A percentile compares a stretch with the other conserved stretches of the same genome.
Conservation (phyloP, 345 rosid species). For the Salix arbutifolia region DNA sequence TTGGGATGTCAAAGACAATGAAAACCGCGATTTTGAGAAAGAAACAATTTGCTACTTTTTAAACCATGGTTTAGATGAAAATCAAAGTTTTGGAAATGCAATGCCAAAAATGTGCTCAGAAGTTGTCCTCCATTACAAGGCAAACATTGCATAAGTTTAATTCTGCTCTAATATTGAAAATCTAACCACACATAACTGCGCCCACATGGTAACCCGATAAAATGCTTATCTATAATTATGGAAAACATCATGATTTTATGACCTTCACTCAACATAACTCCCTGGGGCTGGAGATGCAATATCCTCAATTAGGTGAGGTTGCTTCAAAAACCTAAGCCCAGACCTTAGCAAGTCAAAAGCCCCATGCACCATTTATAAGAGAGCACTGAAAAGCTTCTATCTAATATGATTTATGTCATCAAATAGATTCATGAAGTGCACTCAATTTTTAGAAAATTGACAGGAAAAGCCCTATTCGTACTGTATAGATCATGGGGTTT, state of each 20-base stretch:
- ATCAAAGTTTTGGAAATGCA: not conserved
- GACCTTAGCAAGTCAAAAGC: not conserved
- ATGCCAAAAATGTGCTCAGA: not conserved
- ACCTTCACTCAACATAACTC: conserved; percentile 1
- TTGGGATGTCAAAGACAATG: not conserved
- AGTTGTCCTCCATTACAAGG: not conserved
- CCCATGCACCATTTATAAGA: not conserved
- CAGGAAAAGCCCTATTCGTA: not conserved
- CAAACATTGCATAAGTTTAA: not conserved
- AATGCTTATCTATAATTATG: not conserved
- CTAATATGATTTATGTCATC: not conserved
- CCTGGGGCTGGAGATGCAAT: not conserved
- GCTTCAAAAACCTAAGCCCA: not conserved
- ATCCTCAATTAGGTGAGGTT: not conserved
- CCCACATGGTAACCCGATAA: not conserved
- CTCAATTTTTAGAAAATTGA: not conserved
- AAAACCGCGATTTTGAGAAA: not conserved
- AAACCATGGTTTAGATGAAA: not conserved
- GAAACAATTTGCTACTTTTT: not conserved
- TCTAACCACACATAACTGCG: not conserved
- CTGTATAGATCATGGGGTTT: not conserved
- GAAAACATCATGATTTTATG: not conserved
- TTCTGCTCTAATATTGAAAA: not conserved
- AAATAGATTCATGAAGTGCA: not conserved
- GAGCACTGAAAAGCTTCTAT: not conserved